Evolutionary conservation across 2,329 filamentous ascomycete species (phyloP).

Genomic region (Magnaporthiopsis poae): DNA sequence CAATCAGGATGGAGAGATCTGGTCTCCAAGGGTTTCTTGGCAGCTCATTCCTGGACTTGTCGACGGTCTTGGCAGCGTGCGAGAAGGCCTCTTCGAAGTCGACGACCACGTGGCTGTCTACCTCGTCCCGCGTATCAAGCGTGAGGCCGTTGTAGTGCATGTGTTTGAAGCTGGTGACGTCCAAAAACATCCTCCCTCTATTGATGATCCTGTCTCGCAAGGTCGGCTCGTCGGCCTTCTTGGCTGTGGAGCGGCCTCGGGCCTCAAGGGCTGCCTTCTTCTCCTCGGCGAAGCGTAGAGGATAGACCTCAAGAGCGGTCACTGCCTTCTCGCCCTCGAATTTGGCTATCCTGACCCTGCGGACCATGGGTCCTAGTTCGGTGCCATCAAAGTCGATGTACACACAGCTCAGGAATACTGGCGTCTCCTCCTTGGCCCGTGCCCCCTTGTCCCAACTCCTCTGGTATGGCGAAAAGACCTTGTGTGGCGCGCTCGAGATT

Average conservation of each 20-base stretch:
- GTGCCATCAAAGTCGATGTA: constrained; percentile 24
- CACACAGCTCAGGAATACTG: constrained; percentile 14
- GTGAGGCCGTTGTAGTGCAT: constrained; percentile 22
- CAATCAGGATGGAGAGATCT: background rate
- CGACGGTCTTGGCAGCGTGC: background rate
- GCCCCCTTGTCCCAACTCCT: background rate
- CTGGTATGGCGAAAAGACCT: background rate
- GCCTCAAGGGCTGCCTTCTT: background rate
- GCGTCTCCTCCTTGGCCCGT: constrained; percentile 1
- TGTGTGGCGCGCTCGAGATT: constrained; percentile 2
- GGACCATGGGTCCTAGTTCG: constrained; percentile 18
- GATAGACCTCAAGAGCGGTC: constrained; percentile 18
- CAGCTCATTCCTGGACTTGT: too few relatives aligned
- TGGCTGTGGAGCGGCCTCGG: background rate
- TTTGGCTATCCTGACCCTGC: constrained; percentile 14
- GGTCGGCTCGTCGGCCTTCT: background rate
- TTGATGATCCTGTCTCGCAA: constrained; percentile 13
- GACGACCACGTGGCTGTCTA: constrained; percentile 23
- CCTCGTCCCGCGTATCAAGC: constrained; percentile 17
- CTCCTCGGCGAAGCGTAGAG: constrained; percentile 13
- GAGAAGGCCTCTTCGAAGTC: constrained; percentile 21
- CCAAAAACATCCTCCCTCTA: constrained; percentile 16
- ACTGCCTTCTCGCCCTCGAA: constrained; percentile 20
- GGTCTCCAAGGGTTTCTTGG: background rate
- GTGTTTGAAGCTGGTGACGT: constrained; percentile 14